A percentile compares a stretch with the other conserved stretches of the same genome.
These are phyloP conservation scores for Ottelia alismoides DNA, from an alignment of 106 monocot species.

Conservation along the genomic window DNA sequence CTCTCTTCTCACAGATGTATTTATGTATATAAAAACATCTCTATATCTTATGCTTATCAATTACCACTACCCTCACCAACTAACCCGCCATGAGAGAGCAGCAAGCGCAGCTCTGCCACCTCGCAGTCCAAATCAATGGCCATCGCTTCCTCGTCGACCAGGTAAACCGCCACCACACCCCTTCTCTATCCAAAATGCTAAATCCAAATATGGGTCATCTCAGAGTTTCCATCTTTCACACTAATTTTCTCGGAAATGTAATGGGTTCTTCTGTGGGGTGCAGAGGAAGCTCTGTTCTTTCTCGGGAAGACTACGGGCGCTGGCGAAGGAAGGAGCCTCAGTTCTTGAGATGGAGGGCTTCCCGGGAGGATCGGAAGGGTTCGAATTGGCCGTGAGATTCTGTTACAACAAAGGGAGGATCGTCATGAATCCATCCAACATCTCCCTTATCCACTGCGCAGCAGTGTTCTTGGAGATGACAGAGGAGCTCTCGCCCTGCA, in stretches of 20 bases:
- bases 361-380: slow-evolving; percentile 18
- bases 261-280: not conserved
- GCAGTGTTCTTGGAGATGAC: slow-evolving; percentile 25
- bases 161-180: slow-evolving; percentile 1
- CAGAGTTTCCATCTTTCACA: not conserved
- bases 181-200: not conserved
- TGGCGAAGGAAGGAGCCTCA: not conserved
- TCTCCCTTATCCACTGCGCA: slow-evolving; percentile 13
- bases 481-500: slow-evolving; percentile 15
- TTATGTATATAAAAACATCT: no score
- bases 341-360: slow-evolving; percentile 7
- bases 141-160: slow-evolving; percentile 14
- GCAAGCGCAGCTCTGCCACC: slow-evolving; percentile 12
- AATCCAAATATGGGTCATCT: no score
- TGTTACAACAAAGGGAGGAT: slow-evolving; percentile 23
- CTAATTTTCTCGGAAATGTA: not conserved
- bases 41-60: no score
- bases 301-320: slow-evolving; percentile 9
- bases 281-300: slow-evolving; percentile 6
- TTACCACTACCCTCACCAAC: no score
- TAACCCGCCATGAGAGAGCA: no score
- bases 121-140: slow-evolving; percentile 19
- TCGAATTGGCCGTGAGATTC: slow-evolving; percentile 23
- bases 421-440: slow-evolving; percentile 17
- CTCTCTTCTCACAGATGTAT: no score